Base-by-base conservation (phyloP, 192 early-diverging fungal genomes). In the Backusella tarrabulga region DNA sequence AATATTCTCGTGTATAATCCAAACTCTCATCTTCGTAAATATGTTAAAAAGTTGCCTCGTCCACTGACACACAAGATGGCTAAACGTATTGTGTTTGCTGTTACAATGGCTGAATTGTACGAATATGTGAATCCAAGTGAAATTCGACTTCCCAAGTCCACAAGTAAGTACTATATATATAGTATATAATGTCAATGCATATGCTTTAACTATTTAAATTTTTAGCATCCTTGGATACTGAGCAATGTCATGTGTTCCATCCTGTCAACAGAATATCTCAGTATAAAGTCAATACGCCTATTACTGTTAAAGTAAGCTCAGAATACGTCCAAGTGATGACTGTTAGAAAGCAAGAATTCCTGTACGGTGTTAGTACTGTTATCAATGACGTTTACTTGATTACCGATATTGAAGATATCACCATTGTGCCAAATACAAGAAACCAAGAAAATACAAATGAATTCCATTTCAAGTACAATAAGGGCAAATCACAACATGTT, bases 311-410 rank as follows among this genome's bases (percentile, higher is more conserved):
- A 80, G 88, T 98, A 76, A 89, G 92, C 12, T 82, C 87, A 6
- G 96, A 98, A 69, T 90, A 88, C 11, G 91, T 98, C 46, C 94
- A 97, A 77, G 88, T 98, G 38, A 91, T 88, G 72, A 87, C 88
- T 44, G 88, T 87, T 73, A 72, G 78, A 41, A 83, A 80, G 26
- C 82, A 80, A 77, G 78, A 79, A 73, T 83, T 90, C 35, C 79
- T 97, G 34, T 86, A 89, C 76, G 93, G 91, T 12, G 80, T 92
- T 68, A 90, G 80, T 71, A 89, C 91, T 52, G 87, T 90, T 68
- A 88, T 94, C 70, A 96, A 96, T 75, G 97, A 99, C 75, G 92
- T 96, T 14, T 94, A 91, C 77, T 93, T 94, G 75, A 94, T 97
- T 6, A 76, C 77, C 14, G 73, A 77, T 26, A 80, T 84, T 38